Evolutionary conservation across 2,329 filamentous ascomycete genomes (phyloP).

Genomic region (Lecanicillium sp.): DNA sequence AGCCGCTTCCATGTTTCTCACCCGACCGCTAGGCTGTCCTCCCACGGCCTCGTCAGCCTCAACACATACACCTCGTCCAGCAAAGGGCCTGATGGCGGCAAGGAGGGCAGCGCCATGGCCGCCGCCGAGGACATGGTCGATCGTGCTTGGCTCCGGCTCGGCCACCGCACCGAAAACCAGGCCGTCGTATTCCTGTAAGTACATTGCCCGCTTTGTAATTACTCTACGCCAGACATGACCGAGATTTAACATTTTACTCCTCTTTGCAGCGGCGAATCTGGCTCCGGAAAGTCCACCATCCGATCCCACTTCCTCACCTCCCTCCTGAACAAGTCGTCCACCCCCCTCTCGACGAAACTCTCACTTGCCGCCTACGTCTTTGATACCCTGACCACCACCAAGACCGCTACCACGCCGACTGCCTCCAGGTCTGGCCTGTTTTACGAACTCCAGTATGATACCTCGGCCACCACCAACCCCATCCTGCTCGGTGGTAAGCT

Average conservation of each 20-base stretch:
- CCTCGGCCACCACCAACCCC: slow-evolving; percentile 73
- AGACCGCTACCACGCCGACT: slow-evolving; percentile 89
- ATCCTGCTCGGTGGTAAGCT: slow-evolving; percentile 90
- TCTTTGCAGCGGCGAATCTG: slow-evolving; percentile 74
- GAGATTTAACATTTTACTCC: slow-evolving; percentile 14
- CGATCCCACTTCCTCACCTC: slow-evolving; percentile 82
- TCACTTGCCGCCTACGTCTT: slow-evolving; percentile 94
- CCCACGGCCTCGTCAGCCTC: slow-evolving; percentile 81
- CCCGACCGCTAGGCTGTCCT: slow-evolving; percentile 82
- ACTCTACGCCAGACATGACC: background rate
- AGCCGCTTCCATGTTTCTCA: slow-evolving; percentile 87
- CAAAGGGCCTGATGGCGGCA: slow-evolving; percentile 82
- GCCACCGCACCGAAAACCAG: slow-evolving; percentile 87
- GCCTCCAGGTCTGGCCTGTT: slow-evolving; percentile 94
- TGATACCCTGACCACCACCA: slow-evolving; percentile 92
- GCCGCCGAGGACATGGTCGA: slow-evolving; percentile 89
- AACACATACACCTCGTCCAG: slow-evolving; percentile 91
- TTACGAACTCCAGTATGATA: slow-evolving; percentile 95
- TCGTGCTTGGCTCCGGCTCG: slow-evolving; percentile 76
- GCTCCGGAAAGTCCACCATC: slow-evolving; percentile 91
- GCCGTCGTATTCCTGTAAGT: slow-evolving; percentile 86
- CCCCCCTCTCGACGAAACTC: slow-evolving; percentile 85
- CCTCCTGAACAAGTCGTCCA: slow-evolving; percentile 82
- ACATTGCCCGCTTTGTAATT: background rate
- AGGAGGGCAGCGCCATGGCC: slow-evolving; percentile 85